Evolutionary conservation across 352 stramenopile species (phyloP).

Genomic region (Globisporangium canariense): DNA sequence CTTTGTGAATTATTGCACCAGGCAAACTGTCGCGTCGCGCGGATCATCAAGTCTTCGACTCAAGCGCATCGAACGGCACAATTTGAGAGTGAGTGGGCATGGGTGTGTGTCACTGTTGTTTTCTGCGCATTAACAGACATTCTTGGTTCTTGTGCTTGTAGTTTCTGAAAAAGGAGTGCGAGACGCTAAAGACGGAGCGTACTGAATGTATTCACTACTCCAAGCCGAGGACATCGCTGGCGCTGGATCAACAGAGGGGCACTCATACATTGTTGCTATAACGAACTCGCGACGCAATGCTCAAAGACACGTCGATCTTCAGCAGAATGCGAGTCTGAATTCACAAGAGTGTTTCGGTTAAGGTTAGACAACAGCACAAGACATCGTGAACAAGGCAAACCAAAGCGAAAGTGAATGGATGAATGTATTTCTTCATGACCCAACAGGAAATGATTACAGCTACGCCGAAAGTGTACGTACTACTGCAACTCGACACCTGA

Average conservation of each 20-base stretch:
- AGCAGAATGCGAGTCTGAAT: not conserved
- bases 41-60: slow-evolving; percentile 47
- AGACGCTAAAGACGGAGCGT: not conserved
- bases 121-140: not conserved
- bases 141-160: not conserved
- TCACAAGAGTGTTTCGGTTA: not conserved
- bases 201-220: not conserved
- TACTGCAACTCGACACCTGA: not conserved
- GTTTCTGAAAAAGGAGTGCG: slow-evolving; percentile 17
- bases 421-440: not conserved
- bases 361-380: not conserved
- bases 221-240: not conserved
- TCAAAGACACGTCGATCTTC: not conserved
- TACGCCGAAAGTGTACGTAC: not conserved
- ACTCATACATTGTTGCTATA: too few species aligned
- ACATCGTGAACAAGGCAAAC: not conserved
- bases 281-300: not conserved
- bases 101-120: not conserved
- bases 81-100: slow-evolving; percentile 38
- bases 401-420: not conserved
- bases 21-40: slow-evolving; percentile 34
- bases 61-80: slow-evolving; percentile 28
- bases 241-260: not conserved
- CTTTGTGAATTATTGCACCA: slow-evolving; percentile 11
- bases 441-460: not conserved